Conservation (phyloP, 257 asterid species). For the Penstemon davidsonii region DNA sequence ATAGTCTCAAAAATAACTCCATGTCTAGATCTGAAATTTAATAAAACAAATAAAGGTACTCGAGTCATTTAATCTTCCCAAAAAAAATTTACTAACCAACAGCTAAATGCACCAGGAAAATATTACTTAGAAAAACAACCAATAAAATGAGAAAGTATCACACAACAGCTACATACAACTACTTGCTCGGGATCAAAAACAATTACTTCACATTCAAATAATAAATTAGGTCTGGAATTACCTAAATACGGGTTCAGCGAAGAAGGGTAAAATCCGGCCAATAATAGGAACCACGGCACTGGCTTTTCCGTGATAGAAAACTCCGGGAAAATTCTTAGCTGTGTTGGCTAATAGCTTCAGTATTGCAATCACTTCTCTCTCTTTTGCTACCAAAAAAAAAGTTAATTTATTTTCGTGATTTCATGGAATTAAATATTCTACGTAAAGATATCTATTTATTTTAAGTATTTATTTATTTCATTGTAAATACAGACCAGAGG, state of each 20-base stretch:
- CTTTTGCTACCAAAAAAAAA: conserved; percentile 47
- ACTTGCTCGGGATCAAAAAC: too few relatives aligned
- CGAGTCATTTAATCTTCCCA: conserved; percentile 1
- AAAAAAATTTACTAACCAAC: background rate
- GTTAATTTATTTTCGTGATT: background rate
- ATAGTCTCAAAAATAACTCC: conserved; percentile 69
- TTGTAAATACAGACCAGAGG: conserved; percentile 44
- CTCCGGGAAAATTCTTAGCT: conserved; percentile 78
- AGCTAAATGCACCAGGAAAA: conserved; percentile 15
- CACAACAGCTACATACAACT: background rate
- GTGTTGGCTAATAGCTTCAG: conserved; percentile 68
- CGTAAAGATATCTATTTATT: background rate
- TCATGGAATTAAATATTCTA: background rate
- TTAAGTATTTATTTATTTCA: background rate
- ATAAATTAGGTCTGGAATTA: conserved; percentile 6
- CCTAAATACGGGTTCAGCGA: conserved; percentile 76
- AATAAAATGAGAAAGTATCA: background rate
- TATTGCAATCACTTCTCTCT: conserved; percentile 78
- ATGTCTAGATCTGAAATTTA: conserved; percentile 53
- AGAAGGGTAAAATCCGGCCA: conserved; percentile 65
- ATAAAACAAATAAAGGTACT: background rate
- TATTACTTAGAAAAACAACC: background rate
- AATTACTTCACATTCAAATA: too few relatives aligned
- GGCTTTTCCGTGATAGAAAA: conserved; percentile 78
- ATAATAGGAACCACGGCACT: conserved; percentile 73